Base-by-base conservation (phyloP, 208 protist species). In the Lotmaria passim region DNA sequence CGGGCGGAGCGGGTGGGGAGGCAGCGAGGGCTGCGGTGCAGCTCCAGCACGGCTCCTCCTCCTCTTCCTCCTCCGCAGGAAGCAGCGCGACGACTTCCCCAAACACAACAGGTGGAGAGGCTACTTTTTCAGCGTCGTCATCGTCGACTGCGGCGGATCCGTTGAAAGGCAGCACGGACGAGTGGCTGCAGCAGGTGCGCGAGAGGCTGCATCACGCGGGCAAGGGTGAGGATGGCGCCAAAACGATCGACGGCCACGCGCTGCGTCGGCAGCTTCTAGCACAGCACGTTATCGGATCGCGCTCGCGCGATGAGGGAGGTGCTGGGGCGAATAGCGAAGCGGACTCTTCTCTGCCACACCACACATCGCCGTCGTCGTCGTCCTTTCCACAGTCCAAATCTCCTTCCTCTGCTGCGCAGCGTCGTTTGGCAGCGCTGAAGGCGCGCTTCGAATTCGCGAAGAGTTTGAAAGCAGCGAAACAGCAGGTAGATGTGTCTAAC, bases 351-450 rank as follows among this genome's bases (percentile, higher is more conserved):
- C n/a, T n/a, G n/a, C n/a, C n/a, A n/a, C n/a, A n/a, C n/a, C n/a
- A n/a, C n/a, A n/a, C n/a, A n/a, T n/a, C n/a, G n/a, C n/a, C 50
- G 26, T 34, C 11, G n/a, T 7, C 10, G 28, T 7, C 8, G 52
- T 46, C 46, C 10, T 24, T 31, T 7, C 3, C 19, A 6, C 24
- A 47, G 26, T 28, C 30, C 0, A 50, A 12, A 7, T 24, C 33
- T 1, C 14, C 57, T 7, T 43, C 47, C 7, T 72, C 68, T 8
- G 66, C 74, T 0, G 77, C 90, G 41, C 74, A 82, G 58, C 78
- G 86, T 10, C 81, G 87, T 3, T 51, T 96, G 52, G 67, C 59
- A 0, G 91, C 91, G 15, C 76, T 96, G 12, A 96, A 96, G 72
- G 79, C 84, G 3, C 87, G 91, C 21, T 85, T 93, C 60, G 77